Evolutionary conservation across 805 yeast genomes (phyloP).

Genomic region (Pichia occidentalis): DNA sequence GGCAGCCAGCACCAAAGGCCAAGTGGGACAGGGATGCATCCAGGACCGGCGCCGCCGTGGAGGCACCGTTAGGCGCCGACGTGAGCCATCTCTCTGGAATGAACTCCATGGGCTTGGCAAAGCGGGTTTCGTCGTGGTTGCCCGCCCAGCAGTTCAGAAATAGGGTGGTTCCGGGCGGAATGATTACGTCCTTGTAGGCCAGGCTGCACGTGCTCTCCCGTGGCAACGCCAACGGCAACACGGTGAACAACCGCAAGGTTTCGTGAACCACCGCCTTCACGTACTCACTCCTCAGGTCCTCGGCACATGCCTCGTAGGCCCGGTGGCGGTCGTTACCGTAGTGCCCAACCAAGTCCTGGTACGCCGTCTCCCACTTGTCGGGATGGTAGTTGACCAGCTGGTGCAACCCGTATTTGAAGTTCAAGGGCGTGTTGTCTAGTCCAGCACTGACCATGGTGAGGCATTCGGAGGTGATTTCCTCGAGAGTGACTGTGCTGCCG

Average conservation of each 20-base stretch:
- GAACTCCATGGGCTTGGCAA: constrained; percentile 40
- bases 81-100: constrained; percentile 39
- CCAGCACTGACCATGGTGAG: constrained; percentile 78
- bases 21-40: constrained; percentile 32
- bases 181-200: constrained; percentile 30
- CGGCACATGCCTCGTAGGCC: constrained; percentile 24
- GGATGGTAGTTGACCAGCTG: constrained; percentile 40
- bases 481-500: constrained; percentile 9
- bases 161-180: constrained; percentile 52
- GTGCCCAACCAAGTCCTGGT: constrained; percentile 31
- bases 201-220: constrained; percentile 50
- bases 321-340: constrained; percentile 23
- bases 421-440: constrained; percentile 62
- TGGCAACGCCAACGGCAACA: constrained; percentile 62
- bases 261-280: constrained; percentile 56
- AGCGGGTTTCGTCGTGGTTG: constrained; percentile 50
- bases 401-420: constrained; percentile 53
- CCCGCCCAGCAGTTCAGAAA: constrained; percentile 67
- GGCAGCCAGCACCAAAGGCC: constrained; percentile 63
- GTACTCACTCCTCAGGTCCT: constrained; percentile 37
- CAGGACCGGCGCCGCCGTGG: neutral
- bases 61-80: constrained; percentile 11
- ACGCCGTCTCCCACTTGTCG: constrained; percentile 39
- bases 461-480: constrained; percentile 44
- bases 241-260: constrained; percentile 55